Evolutionary conservation across 768 basidiomycete genomes (phyloP).

Genomic region (Infundibulicybe gibba): DNA sequence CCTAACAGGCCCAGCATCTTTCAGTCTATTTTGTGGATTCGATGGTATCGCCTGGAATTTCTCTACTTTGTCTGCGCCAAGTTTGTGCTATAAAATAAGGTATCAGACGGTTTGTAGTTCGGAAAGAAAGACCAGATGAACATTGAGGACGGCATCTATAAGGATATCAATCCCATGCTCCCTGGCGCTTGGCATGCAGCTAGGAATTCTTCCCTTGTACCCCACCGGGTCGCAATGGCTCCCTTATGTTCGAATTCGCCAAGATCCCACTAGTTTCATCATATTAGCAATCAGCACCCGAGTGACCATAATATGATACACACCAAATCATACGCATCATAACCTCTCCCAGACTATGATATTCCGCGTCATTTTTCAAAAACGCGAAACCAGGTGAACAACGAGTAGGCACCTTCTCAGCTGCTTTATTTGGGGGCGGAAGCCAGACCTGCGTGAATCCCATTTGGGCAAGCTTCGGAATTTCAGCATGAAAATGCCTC

Average conservation of each 20-base stretch:
- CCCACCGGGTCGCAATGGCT: conserved; percentile 75
- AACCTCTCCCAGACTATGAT: conserved; percentile 65
- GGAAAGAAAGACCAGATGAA: conserved; percentile 25
- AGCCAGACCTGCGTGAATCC: conserved; percentile 84
- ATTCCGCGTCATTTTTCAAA: conserved; percentile 1
- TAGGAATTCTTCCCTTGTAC: conserved; percentile 76
- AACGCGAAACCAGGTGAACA: not conserved
- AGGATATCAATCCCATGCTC: conserved; percentile 69
- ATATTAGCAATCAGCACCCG: not conserved
- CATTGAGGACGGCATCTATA: conserved; percentile 89
- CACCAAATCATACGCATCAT: conserved; percentile 86
- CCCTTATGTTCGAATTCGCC: conserved; percentile 84
- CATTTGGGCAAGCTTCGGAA: conserved; percentile 57
- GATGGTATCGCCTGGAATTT: conserved; percentile 67
- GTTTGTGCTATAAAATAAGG: conserved; percentile 56
- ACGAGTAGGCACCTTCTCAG: conserved; percentile 41
- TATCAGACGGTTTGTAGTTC: conserved; percentile 6
- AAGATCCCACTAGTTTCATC: conserved; percentile 67
- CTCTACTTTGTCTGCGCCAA: conserved; percentile 81
- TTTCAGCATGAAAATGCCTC: conserved; percentile 65
- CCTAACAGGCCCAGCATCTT: conserved; percentile 50
- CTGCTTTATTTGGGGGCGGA: conserved; percentile 81
- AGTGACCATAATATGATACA: conserved; percentile 9
- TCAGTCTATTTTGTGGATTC: conserved; percentile 62
- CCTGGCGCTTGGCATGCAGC: conserved; percentile 64